These are phyloP conservation scores for Dimargaris verticillata DNA, from an alignment of 192 early-diverging fungal genomes.

Conservation along the genomic window DNA sequence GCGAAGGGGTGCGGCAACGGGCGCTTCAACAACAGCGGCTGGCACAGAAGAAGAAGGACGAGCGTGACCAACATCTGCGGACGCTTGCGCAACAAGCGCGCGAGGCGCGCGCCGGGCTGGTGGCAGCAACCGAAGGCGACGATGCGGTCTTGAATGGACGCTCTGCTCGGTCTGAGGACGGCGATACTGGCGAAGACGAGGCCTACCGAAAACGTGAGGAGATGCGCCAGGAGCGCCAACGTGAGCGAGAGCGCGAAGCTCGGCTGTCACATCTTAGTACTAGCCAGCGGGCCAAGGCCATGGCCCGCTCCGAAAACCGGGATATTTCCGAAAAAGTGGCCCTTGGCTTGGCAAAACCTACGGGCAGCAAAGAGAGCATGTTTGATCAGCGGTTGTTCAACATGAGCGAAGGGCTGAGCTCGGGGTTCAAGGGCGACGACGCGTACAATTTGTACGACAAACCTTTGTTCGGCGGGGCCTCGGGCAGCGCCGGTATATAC, in stretches of 20 bases:
- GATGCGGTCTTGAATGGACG: conserved; percentile 14
- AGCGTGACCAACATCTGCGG: conserved; percentile 80
- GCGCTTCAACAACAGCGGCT: conserved; percentile 80
- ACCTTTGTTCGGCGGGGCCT: conserved; percentile 63
- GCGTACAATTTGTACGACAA: conserved; percentile 92
- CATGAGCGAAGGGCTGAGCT: conserved; percentile 66
- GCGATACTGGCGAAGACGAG: conserved; percentile 21
- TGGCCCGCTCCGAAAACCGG: conserved; percentile 54
- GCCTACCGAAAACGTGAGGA: conserved; percentile 65
- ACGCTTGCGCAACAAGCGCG: conserved; percentile 83
- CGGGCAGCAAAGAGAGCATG: conserved; percentile 74
- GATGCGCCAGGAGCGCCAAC: conserved; percentile 62
- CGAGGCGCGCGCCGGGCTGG: conserved; percentile 60
- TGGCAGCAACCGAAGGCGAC: conserved; percentile 5
- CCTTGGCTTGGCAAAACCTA: conserved; percentile 85
- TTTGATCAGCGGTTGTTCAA: conserved; percentile 93
- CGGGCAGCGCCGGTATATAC: conserved; percentile 56
- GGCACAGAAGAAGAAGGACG: conserved; percentile 84
- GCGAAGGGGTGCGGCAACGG: conserved; percentile 84
- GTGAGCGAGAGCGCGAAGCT: conserved; percentile 71
- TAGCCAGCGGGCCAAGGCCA: conserved; percentile 65
- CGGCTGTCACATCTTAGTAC: conserved; percentile 78
- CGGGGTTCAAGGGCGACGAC: conserved; percentile 84
- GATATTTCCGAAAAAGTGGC: conserved; percentile 99
- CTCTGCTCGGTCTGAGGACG: conserved; percentile 18